Evolutionary conservation across 768 basidiomycete species (phyloP).

Genomic region (Amyloporia xantha): DNA sequence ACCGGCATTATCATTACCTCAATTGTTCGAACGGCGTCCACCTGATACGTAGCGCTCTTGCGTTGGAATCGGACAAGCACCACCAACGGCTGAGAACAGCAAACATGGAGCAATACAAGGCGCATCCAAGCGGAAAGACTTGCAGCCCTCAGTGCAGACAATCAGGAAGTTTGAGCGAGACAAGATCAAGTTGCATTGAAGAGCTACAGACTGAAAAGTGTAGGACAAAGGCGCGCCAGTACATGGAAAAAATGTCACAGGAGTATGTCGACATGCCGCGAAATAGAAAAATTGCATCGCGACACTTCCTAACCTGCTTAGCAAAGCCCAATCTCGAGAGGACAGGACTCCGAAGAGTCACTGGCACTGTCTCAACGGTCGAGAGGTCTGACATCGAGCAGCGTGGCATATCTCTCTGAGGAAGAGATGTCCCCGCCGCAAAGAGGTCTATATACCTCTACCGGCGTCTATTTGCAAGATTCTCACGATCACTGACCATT

Average conservation of each 20-base stretch:
- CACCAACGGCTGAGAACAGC: too few relatives aligned
- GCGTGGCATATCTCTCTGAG: conserved; percentile 55
- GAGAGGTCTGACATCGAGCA: conserved; percentile 44
- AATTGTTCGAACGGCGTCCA: too few relatives aligned
- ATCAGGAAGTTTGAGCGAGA: too few relatives aligned
- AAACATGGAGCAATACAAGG: too few relatives aligned
- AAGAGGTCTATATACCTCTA: conserved; percentile 22
- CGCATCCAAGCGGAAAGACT: too few relatives aligned
- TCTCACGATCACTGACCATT: conserved; percentile 32
- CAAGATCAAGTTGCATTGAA: too few relatives aligned
- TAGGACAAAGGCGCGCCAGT: too few relatives aligned
- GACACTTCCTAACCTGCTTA: conserved; percentile 61
- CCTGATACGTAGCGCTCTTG: too few relatives aligned
- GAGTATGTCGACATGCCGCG: conserved; percentile 56
- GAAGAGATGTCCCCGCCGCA: conserved; percentile 5
- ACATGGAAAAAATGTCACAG: conserved; percentile 38
- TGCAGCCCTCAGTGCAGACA: too few relatives aligned
- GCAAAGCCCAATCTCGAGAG: conserved; percentile 41
- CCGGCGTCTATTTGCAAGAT: conserved; percentile 8
- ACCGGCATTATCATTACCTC: too few relatives aligned
- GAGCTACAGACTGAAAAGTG: too few relatives aligned
- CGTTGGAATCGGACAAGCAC: too few relatives aligned
- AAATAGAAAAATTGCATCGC: conserved; percentile 44
- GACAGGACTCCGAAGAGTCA: conserved; percentile 45
- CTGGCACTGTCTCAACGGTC: conserved; percentile 63